These are phyloP conservation scores for Skeletonema grethae DNA, from an alignment of 108 stramenopile species.

Conservation along the genomic window DNA sequence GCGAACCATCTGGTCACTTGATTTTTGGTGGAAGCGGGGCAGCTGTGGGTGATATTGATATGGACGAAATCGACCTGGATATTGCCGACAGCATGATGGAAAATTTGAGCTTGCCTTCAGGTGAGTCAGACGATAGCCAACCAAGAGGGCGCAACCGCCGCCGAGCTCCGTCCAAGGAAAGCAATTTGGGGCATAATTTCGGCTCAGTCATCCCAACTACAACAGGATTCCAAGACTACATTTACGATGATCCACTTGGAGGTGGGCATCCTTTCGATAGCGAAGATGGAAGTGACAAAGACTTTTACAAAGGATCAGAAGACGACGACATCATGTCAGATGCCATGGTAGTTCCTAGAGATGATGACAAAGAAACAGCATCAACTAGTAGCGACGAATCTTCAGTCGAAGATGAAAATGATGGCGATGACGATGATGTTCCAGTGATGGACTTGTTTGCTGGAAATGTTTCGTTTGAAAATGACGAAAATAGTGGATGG, in stretches of 20 bases:
- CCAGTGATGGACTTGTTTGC: conserved; percentile 50
- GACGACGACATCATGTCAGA: conserved; percentile 44
- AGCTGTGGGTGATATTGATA: conserved; percentile 70
- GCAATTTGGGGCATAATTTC: conserved; percentile 18
- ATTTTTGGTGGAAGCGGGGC: conserved; percentile 57
- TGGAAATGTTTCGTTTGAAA: conserved; percentile 19
- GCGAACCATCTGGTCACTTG: conserved; percentile 34
- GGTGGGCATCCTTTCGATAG: conserved; percentile 25
- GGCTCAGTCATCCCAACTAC: conserved; percentile 32
- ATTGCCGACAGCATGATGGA: conserved; percentile 91
- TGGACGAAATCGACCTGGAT: conserved; percentile 90
- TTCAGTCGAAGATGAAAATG: conserved; percentile 30
- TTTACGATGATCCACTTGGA: conserved; percentile 44
- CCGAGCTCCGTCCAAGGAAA: conserved; percentile 14
- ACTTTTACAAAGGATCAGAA: conserved; percentile 21
- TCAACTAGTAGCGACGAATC: conserved; percentile 24
- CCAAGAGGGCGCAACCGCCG: conserved; percentile 34
- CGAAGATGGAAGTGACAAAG: conserved; percentile 24
- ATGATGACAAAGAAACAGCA: conserved; percentile 8
- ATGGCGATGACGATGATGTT: conserved; percentile 31
- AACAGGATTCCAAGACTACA: conserved; percentile 31
- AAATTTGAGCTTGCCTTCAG: conserved; percentile 53
- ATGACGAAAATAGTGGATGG: conserved; percentile 2
- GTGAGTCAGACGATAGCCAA: conserved; percentile 13
- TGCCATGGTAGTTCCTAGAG: conserved; percentile 36